Evolutionary conservation across 1,284 basidiomycete genomes (phyloP), one percentile per base, ranked within the genome.

Genomic region (Malassezia sympodialis): DNA sequence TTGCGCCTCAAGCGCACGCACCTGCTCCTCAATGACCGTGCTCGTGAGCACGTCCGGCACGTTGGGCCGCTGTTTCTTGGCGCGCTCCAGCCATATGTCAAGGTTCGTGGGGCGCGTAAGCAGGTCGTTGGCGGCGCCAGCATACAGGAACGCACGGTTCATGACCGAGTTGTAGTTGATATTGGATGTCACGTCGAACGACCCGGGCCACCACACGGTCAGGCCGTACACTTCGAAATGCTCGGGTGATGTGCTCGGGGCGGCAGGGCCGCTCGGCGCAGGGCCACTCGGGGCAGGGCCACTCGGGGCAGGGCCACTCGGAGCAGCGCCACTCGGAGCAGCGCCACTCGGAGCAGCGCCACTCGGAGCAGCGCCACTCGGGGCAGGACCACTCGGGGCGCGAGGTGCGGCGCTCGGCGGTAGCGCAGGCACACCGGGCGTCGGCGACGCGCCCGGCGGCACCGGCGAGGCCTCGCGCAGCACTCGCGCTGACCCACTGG

Each of bases 181-280:
- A 26, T 57, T 50, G n/a, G 43, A 14, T 19, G 49, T 23, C 8
- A 49, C 19, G 19, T 57, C 55, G n/a, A 57, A 57, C 11, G 44
- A 31, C 4, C 19, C 34, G 8, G 55, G 55, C 55, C 55, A 57
- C 55, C 55, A 57, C 5, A 57, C 43, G 17, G 24, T 51, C 10
- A 37, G 19, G 32, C 55, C 55, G 27, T 57, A 57, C 31, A 52
- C 55, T 8, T 56, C 48, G 19, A 57, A 11, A 3, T 42, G 24
- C 1, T 49, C 46, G 19, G 37, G 37, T 4, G 37, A 15, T 2
- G 32, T 5, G 32, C 15, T n/a, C 8, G 32, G 32, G 12, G 44
- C 15, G 19, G 21, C 23, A 8, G 41, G 41, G 6, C 21, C 15
- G 8, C 28, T 30, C 8, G 28, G 28, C 8, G 8, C 12, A 4